These are phyloP conservation scores for Acidomyces sp. DNA, from an alignment of 495 filamentous ascomycete genomes.

Conservation along the genomic window DNA sequence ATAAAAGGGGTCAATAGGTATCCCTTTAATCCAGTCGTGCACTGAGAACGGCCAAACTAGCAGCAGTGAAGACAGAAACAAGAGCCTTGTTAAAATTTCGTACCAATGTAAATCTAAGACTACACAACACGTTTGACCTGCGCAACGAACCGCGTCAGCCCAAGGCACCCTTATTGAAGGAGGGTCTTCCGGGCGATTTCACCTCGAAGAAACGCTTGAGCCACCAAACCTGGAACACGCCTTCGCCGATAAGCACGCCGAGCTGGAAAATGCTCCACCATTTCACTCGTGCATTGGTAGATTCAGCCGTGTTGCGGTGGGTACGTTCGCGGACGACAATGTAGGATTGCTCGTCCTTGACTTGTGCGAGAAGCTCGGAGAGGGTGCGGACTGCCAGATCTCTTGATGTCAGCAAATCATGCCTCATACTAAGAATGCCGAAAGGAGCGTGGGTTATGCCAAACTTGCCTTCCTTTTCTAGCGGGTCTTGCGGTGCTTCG, in stretches of 20 bases:
- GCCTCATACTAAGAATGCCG: neutral
- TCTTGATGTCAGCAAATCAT: conserved; percentile 2
- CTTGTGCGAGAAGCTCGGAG: conserved; percentile 73
- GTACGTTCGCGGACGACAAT: conserved; percentile 90
- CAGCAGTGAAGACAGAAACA: too few species aligned
- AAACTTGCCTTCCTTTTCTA: conserved; percentile 72
- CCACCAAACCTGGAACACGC: conserved; percentile 99
- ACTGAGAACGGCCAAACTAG: too few species aligned
- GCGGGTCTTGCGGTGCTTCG: conserved; percentile 70
- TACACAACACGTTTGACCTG: conserved; percentile 18
- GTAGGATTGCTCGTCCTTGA: conserved; percentile 95
- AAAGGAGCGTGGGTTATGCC: conserved; percentile 3
- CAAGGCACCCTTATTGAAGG: conserved; percentile 6
- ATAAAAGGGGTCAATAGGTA: too few species aligned
- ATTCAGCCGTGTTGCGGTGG: conserved; percentile 96
- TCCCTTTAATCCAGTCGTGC: too few species aligned
- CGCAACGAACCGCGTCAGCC: conserved; percentile 12
- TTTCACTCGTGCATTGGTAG: conserved; percentile 91
- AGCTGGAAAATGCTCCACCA: conserved; percentile 99
- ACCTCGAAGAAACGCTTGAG: conserved; percentile 98
- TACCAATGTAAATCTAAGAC: too few species aligned
- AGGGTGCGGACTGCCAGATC: conserved; percentile 59
- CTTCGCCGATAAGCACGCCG: conserved; percentile 75
- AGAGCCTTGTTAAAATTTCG: too few species aligned
- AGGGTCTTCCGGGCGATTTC: conserved; percentile 7